Base-by-base conservation (phyloP, 106 monocot genomes). In the Acanthochlamys bracteata region DNA sequence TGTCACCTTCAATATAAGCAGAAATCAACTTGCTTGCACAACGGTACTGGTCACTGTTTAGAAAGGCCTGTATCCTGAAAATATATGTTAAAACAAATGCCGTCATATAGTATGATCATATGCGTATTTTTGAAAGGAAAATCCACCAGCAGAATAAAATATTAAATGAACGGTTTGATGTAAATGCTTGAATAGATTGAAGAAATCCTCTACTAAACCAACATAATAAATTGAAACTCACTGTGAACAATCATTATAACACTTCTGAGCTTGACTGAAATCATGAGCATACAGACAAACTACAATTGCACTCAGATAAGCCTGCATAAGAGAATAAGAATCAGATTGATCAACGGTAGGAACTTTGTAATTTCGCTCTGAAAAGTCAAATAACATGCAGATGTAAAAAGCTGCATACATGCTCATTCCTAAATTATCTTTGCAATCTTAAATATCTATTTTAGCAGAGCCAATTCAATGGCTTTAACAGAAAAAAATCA, bases 161-260 rank as follows among this genome's bases (percentile, higher is more conserved):
- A 49, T 17, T 12, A 2, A 49, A 49, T 49, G 17, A 33, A 33
- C 33, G 1, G 33, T 3, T 33, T 33, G 33, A 33, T 33, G 33
- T 33, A 33, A 1, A 33, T 33, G 33, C 6, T 33, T 33, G 33
- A 33, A 33, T 33, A 33, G 33, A 33, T 33, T 33, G 33, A 6
- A 33, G 33, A 33, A 33, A 6, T 33, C 33, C 6, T 33, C 33
- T 33, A 3, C 33, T 33, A 33, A 33, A 33, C 33, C 33, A 33
- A 33, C 6, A 33, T 33, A 33, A 63, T 26, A 56, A 42, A 51
- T 49, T 16, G 25, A 53, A 33, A 86, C 84, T 88, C 71, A 96
- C 96, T 91, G 83, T 39, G 90, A 85, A 58, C 96, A 96, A 55
- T 96, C 96, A 74, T 96, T 83, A 63, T 96, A 91, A 73, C 96